Conservation (phyloP, 2,329 filamentous ascomycete genomes). For the Gnomoniopsis smithogilvyi region DNA sequence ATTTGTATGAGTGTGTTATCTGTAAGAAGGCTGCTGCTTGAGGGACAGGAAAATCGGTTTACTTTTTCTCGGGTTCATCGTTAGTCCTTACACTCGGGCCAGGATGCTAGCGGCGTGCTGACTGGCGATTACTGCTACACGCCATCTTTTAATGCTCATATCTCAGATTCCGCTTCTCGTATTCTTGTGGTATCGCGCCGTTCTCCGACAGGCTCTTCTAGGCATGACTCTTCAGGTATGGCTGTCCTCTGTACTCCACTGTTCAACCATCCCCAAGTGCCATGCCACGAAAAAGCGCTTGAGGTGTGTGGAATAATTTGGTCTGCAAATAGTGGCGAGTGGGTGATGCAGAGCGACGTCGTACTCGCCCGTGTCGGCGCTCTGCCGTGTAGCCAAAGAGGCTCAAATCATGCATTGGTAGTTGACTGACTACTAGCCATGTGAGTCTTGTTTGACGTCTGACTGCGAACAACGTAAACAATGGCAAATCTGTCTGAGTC, state of each 20-base stretch:
- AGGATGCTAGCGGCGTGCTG: not conserved
- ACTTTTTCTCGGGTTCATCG: not conserved
- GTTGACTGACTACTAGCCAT: not conserved
- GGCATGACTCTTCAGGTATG: not conserved
- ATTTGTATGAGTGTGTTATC: not conserved
- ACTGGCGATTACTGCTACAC: not conserved
- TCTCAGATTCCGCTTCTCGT: not conserved
- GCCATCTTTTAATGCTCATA: not conserved
- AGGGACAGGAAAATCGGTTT: not conserved
- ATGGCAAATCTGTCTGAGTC: not conserved
- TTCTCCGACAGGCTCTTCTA: not conserved
- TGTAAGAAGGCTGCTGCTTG: not conserved
- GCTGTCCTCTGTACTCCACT: not conserved
- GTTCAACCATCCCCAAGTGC: not conserved
- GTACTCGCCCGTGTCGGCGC: constrained; percentile 1
- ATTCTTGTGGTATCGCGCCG: not conserved
- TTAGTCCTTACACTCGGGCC: not conserved
- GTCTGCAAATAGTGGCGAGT: no score
- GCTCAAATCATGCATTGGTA: constrained; percentile 5
- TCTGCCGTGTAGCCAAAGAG: constrained; percentile 16
- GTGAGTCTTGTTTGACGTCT: constrained; percentile 5
- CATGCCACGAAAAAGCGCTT: not conserved
- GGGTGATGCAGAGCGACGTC: constrained; percentile 7
- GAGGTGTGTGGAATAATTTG: not conserved
- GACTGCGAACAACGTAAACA: not conserved